Percentiles rank a stretch among this genome's conserved stretches.
Evolutionary conservation across 176 grass and related monocot genomes (phyloP).

Genomic region (Paspalum notatum): DNA sequence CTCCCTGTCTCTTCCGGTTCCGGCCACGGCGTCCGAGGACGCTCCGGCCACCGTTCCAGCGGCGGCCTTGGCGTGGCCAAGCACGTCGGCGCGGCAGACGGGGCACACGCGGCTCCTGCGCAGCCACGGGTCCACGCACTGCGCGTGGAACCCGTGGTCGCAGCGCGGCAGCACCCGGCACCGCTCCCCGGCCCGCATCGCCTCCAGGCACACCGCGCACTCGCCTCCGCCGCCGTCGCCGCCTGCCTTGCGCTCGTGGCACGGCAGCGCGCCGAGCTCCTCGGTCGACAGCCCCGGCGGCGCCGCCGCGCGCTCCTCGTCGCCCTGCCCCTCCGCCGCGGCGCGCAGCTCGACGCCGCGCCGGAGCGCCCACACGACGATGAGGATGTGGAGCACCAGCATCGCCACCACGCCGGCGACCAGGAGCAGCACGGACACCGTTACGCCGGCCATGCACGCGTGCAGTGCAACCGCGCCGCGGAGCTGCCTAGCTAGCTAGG

Average conservation of each 20-base stretch:
- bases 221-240: conserved; percentile 1
- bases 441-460: neutral
- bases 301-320: conserved; percentile 12
- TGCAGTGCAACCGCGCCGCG: neutral
- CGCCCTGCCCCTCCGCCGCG: neutral
- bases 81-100: conserved; percentile 46
- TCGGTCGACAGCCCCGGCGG: neutral
- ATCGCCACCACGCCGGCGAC: conserved; percentile 46
- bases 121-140: conserved; percentile 65
- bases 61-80: neutral
- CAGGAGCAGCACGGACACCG: conserved; percentile 38
- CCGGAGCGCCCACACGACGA: conserved; percentile 42
- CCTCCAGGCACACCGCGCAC: conserved; percentile 55
- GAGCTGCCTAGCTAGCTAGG: neutral
- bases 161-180: conserved; percentile 54
- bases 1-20: no score
- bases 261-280: neutral
- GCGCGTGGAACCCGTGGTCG: conserved; percentile 58
- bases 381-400: conserved; percentile 47
- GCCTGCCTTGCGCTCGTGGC: neutral
- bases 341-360: conserved; percentile 7
- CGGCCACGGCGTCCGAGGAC: no score
- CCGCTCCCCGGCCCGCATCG: conserved; percentile 30
- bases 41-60: neutral
- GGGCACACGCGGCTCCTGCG: conserved; percentile 47